Conservation (phyloP, 176 grass and related monocot species). For the Rhynchospora breviuscula region DNA sequence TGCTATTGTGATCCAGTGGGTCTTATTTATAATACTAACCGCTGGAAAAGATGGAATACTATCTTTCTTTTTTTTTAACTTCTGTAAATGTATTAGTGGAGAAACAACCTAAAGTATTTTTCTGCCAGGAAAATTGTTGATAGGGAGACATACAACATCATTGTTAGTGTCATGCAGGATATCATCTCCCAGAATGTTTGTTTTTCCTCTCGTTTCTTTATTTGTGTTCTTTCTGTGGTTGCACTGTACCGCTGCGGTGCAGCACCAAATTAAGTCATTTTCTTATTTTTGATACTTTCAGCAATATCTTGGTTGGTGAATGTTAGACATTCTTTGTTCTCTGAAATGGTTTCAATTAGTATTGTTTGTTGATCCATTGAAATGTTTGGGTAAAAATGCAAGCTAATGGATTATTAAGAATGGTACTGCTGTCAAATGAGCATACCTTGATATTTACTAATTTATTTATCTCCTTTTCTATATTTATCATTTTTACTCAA, state of each 20-base stretch:
- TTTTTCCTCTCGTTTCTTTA: slow-evolving; percentile 11
- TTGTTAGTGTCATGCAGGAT: slow-evolving; percentile 63
- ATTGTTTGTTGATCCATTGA: not conserved
- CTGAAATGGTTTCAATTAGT: not conserved
- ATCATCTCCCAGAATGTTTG: slow-evolving; percentile 70
- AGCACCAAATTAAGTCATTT: too few relatives aligned
- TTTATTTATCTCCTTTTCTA: too few relatives aligned
- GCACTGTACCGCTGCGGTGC: not conserved
- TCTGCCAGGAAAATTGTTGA: too few relatives aligned
- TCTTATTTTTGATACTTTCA: not conserved
- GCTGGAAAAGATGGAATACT: too few relatives aligned
- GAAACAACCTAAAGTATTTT: too few relatives aligned
- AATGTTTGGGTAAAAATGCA: not conserved
- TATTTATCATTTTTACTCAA: not conserved
- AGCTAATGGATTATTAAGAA: not conserved
- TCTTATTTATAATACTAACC: too few relatives aligned
- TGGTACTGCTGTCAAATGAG: not conserved
- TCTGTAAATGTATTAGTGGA: too few relatives aligned
- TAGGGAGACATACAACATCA: too few relatives aligned
- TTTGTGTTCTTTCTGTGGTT: not conserved
- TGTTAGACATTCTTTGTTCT: not conserved
- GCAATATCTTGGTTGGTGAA: not conserved
- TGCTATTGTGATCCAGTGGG: too few relatives aligned
- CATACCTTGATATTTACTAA: not conserved
- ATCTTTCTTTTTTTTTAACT: too few relatives aligned